Evolutionary conservation across 1,284 basidiomycete species (phyloP).

Genomic region (Tylopilus orsonianus): DNA sequence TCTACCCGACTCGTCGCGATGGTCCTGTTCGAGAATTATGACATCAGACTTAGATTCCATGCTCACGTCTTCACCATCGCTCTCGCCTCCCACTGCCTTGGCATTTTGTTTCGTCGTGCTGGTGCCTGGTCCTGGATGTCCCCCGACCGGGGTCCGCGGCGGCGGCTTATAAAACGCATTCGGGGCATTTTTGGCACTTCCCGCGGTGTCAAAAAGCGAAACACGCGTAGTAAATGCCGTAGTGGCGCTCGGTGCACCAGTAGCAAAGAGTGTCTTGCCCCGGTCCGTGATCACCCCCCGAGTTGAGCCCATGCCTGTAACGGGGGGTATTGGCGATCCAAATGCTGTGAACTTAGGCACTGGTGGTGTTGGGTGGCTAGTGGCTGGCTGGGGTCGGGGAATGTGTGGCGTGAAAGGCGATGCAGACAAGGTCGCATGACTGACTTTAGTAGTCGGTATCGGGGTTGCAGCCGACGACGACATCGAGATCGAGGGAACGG

Average conservation of each 20-base stretch:
- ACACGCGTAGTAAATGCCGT: slow-evolving; percentile 17
- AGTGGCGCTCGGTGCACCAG: slow-evolving; percentile 7
- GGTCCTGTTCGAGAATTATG: slow-evolving; percentile 18
- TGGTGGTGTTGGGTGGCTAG: slow-evolving; percentile 9
- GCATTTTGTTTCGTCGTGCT: slow-evolving; percentile 9
- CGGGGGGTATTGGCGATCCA: slow-evolving; percentile 21
- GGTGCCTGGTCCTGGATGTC: neutral
- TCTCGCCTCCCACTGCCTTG: slow-evolving; percentile 4
- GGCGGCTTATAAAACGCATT: slow-evolving; percentile 66
- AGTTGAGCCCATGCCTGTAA: neutral
- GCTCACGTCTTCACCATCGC: slow-evolving; percentile 21
- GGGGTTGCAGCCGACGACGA: slow-evolving; percentile 6
- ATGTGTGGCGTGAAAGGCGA: slow-evolving; percentile 17
- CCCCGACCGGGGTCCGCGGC: neutral
- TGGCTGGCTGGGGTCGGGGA: slow-evolving; percentile 10
- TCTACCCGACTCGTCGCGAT: neutral
- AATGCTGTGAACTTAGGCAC: slow-evolving; percentile 27
- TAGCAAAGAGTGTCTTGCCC: slow-evolving; percentile 17
- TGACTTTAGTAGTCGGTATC: neutral
- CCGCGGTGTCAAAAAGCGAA: slow-evolving; percentile 47
- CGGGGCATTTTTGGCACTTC: slow-evolving; percentile 46
- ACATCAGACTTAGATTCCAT: slow-evolving; percentile 27
- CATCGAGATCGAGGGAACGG: slow-evolving; percentile 8
- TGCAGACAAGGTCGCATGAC: neutral
- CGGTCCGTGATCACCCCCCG: slow-evolving; percentile 17